Evolutionary conservation across 192 early-diverging fungal species (phyloP).

Genomic region (Backusella circina): DNA sequence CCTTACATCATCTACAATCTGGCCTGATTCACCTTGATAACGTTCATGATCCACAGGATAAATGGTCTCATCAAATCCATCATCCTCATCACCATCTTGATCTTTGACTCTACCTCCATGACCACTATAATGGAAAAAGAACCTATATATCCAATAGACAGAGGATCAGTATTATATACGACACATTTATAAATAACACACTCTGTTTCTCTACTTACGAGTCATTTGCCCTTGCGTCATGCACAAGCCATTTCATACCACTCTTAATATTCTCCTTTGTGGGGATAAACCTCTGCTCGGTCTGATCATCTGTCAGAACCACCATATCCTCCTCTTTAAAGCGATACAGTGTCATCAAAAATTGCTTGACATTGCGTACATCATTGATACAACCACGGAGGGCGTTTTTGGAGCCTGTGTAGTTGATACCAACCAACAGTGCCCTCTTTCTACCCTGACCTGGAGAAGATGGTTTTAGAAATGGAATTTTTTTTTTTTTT

Average conservation of each 20-base stretch:
- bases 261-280: conserved; percentile 71
- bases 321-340: conserved; percentile 67
- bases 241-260: conserved; percentile 78
- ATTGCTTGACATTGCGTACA: conserved; percentile 72
- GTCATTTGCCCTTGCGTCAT: conserved; percentile 71
- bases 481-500: neutral
- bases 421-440: conserved; percentile 93
- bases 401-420: conserved; percentile 59
- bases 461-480: neutral
- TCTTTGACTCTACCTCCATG: conserved; percentile 64
- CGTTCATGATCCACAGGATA: conserved; percentile 56
- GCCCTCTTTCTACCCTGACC: conserved; percentile 74
- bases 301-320: conserved; percentile 76
- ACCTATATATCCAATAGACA: conserved; percentile 36
- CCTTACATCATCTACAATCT: conserved; percentile 68
- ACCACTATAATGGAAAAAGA: conserved; percentile 82
- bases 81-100: conserved; percentile 67
- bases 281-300: conserved; percentile 57
- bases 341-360: conserved; percentile 60
- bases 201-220: conserved; percentile 36
- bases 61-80: conserved; percentile 78
- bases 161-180: neutral
- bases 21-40: conserved; percentile 54
- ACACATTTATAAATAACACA: neutral
- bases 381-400: conserved; percentile 82